Base-by-base conservation (phyloP, 2,329 filamentous ascomycete species). In the Chalaropsis thielavioides region DNA sequence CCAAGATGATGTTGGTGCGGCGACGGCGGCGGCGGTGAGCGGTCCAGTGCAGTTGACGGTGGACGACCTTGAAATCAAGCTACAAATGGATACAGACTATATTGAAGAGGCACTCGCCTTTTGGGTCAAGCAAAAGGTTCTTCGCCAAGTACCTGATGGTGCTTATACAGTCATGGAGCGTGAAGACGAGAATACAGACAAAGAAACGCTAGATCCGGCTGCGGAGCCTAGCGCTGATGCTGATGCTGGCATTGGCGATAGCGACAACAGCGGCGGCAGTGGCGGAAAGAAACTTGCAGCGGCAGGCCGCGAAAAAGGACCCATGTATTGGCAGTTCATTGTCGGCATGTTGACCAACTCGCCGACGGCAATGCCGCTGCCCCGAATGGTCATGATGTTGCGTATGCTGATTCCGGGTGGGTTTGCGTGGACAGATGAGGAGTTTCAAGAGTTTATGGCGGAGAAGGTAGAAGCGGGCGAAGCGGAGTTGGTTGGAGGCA, bases 341-440 rank as follows among this genome's bases (percentile, higher is more conserved):
- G 79, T 91, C 65, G 90, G 90, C 62, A 97, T 99, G 94, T 77
- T 99, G 75, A 96, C 90, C 68, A 96, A 96, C 74, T 88, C 90
- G 70, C 87, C 87, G 19, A 84, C 81, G 19, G 76, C 87, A 35
- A 94, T 96, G 89, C 86, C 89, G 62, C 77, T 92, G 67, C 80
- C 80, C 64, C 83, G 91, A 72, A 95, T 99, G 69, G 81, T 85
- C 8, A 95, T 92, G 87, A 96, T 97, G 90, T 81, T 99, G 80
- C 90, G 90, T 75, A 92, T 97, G 81, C 82, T 92, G 66, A 85
- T 96, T 63, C 83, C 89, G 0, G 90, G 90, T 13, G 92, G 91
- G 1, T 96, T 96, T 72, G 84, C 89, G 0, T 96, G 90, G 81
- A 90, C 87, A 68, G 89, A 89, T 71, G 92, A 96, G 72, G 92